Base-by-base conservation (phyloP, 768 basidiomycete species). In the Hygrocybe punicea region DNA sequence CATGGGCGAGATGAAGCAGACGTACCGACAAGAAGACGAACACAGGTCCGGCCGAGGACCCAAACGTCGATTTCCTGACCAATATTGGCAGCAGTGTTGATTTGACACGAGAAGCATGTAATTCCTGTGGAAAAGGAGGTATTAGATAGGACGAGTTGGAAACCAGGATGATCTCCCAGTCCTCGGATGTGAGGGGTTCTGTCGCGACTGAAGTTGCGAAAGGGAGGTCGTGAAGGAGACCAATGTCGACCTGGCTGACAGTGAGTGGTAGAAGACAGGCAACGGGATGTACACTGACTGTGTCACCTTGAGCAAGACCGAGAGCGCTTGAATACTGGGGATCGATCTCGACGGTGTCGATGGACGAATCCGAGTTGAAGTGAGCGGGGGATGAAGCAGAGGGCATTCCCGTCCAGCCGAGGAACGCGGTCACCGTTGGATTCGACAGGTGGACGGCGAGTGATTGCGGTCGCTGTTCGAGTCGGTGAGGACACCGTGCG, bases 341-440 rank as follows among this genome's bases (percentile, higher is more conserved):
- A 68, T 99, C 97, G 45, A 99, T 89, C 70, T 99, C 97, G 37
- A 99, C 73, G 0, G 91, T 93, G 66, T 98, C 96, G 17, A 85
- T 70, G 3, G 72, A 72, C 3, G 75, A 63, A 50, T 79, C 78
- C 1, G 82, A 72, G 10, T 78, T 81, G 67, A 84, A 85, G 60
- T 80, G 79, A 17, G 83, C 82, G 57, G 88, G 73, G n/a, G 85
- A 91, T 6, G 84, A 91, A 1, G 85, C 82, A 24, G 86, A 87
- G 0, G 93, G 89, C 83, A 99, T 85, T 24, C 97, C 97, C 2
- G 93, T 97, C 97, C 97, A 99, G 65, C 97, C 97, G 35, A 91
- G 82, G 65, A 88, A 87, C 8, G 80, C 82, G 61, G 84, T 81
- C 6, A 72, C 63, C 39, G 70, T 50, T 51, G 19, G 60, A 45